Evolutionary conservation across 352 stramenopile species (phyloP).

Genomic region (Phytophthora quininea): DNA sequence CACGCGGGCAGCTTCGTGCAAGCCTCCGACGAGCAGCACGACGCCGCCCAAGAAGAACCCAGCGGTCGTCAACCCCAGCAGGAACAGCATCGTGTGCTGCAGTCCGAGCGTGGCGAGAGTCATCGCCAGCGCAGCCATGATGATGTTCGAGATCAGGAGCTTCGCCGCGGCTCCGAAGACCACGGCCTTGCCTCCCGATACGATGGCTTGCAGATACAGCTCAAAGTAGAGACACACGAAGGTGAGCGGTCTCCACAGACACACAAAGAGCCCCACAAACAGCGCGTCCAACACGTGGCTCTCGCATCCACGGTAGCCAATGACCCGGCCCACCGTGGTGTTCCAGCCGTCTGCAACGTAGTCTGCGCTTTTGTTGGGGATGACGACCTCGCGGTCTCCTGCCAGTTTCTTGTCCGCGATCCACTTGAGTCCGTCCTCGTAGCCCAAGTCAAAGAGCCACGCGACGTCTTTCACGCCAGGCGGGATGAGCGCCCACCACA

Average conservation of each 20-base stretch:
- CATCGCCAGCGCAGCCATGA: constrained; percentile 54
- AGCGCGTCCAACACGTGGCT: constrained; percentile 73
- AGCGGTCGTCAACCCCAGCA: constrained; percentile 47
- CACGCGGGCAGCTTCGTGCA: constrained; percentile 56
- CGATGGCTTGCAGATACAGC: constrained; percentile 71
- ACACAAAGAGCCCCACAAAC: constrained; percentile 77
- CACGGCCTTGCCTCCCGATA: constrained; percentile 73
- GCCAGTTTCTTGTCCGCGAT: constrained; percentile 52
- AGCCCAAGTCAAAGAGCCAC: constrained; percentile 89
- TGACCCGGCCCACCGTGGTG: constrained; percentile 73
- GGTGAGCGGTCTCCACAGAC: constrained; percentile 78
- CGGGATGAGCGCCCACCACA: constrained; percentile 87
- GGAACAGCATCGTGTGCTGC: constrained; percentile 64
- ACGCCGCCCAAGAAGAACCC: constrained; percentile 67
- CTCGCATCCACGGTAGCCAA: constrained; percentile 77
- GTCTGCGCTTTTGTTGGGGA: constrained; percentile 58
- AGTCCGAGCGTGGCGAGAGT: constrained; percentile 58
- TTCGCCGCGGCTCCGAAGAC: constrained; percentile 74
- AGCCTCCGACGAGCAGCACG: constrained; percentile 63
- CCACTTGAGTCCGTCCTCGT: constrained; percentile 80
- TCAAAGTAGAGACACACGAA: constrained; percentile 85
- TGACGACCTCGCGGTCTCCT: constrained; percentile 35
- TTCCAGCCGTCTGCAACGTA: constrained; percentile 64
- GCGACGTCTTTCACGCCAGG: constrained; percentile 69
- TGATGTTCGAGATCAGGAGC: constrained; percentile 63